Conservation (phyloP, 768 basidiomycete genomes). For the Collybiopsis luxurians region DNA sequence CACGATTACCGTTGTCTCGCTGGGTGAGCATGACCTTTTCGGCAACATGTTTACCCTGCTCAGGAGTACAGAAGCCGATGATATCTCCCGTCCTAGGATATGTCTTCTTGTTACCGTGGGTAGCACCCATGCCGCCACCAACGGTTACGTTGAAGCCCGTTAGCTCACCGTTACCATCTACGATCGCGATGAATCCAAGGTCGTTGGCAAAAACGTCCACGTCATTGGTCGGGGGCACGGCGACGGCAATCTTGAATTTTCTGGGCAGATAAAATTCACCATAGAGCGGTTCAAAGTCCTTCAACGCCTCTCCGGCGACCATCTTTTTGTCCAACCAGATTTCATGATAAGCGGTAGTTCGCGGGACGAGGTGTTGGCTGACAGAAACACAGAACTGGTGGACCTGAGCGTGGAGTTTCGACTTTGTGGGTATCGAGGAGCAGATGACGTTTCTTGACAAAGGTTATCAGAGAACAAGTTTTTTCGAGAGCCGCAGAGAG, state of each 20-base stretch:
- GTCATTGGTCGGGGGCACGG: slow-evolving; percentile 95
- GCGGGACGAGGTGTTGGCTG: slow-evolving; percentile 84
- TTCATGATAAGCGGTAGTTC: slow-evolving; percentile 94
- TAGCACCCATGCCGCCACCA: slow-evolving; percentile 99
- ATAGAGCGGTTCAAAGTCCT: slow-evolving; percentile 96
- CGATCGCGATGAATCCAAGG: slow-evolving; percentile 94
- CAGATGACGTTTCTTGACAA: slow-evolving; percentile 77
- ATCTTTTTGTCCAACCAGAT: slow-evolving; percentile 99
- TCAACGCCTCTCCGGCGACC: slow-evolving; percentile 89
- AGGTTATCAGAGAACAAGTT: background rate
- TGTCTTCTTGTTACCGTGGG: slow-evolving; percentile 98
- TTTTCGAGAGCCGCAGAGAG: slow-evolving; percentile 8
- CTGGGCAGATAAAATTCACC: slow-evolving; percentile 96
- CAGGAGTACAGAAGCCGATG: slow-evolving; percentile 89
- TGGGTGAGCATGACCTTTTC: slow-evolving; percentile 94
- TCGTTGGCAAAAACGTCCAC: slow-evolving; percentile 96
- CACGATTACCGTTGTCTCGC: slow-evolving; percentile 93
- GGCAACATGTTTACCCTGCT: slow-evolving; percentile 82
- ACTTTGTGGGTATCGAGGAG: slow-evolving; percentile 86
- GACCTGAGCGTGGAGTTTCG: slow-evolving; percentile 81
- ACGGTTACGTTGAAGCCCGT: slow-evolving; percentile 91
- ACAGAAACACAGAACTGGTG: slow-evolving; percentile 81
- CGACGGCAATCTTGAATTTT: slow-evolving; percentile 98
- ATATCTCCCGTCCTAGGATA: slow-evolving; percentile 88
- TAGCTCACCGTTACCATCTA: slow-evolving; percentile 70